phyloP scores from a whole-genome alignment of 306 rosid genomes.

The Cicer pinnatifidum region DNA sequence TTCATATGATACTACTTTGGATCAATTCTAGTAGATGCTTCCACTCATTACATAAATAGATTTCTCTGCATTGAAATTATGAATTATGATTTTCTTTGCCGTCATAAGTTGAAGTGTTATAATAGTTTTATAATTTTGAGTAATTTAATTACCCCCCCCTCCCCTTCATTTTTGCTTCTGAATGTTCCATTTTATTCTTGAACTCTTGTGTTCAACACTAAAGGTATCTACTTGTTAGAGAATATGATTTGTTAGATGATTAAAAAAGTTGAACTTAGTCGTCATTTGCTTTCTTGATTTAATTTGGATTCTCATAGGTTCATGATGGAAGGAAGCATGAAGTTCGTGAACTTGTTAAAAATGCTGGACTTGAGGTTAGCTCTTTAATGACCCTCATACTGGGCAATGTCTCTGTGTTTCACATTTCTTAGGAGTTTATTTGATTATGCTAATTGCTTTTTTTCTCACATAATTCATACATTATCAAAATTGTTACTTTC shows the following conservation, averaged over 20 bases:
- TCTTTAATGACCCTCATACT: constrained; percentile 13
- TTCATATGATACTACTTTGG: constrained; percentile 26
- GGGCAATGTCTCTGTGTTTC: not conserved
- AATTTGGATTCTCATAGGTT: constrained; percentile 61
- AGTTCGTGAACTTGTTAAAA: constrained; percentile 91
- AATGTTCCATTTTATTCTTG: constrained; percentile 13
- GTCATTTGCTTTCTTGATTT: constrained; percentile 47
- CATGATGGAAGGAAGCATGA: constrained; percentile 99
- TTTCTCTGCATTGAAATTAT: not conserved
- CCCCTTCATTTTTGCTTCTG: not conserved
- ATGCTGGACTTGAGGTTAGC: constrained; percentile 88
- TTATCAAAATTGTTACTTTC: constrained; percentile 25
- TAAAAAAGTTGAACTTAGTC: constrained; percentile 25
- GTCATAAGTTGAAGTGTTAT: constrained; percentile 11
- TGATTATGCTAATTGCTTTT: constrained; percentile 10
- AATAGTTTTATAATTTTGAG: not conserved
- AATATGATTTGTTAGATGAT: constrained; percentile 8
- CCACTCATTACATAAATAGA: not conserved
- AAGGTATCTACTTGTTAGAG: constrained; percentile 26
- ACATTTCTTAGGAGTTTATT: constrained; percentile 19
- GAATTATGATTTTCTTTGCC: not conserved
- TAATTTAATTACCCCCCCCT: not conserved
- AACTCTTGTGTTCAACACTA: constrained; percentile 20
- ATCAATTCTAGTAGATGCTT: constrained; percentile 25
- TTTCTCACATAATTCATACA: not conserved